Conservation (phyloP, 257 asterid genomes). For the Solanum clarkiae region DNA sequence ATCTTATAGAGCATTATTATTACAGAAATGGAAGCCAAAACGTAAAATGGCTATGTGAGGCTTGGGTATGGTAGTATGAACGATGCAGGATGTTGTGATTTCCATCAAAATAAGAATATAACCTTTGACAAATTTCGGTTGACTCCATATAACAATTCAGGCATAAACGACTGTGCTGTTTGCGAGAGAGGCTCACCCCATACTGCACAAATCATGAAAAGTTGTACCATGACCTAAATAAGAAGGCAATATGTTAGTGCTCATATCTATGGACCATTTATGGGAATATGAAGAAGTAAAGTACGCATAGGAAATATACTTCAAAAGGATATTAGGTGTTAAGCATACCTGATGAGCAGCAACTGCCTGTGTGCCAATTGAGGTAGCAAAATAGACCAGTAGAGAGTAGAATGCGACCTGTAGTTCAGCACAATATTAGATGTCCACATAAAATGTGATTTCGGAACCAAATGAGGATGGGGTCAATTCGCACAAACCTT, state of each 20-base stretch:
- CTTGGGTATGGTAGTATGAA: neutral
- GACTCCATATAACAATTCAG: slow-evolving; percentile 73
- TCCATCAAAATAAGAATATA: neutral
- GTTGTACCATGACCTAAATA: slow-evolving; percentile 82
- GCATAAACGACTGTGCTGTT: slow-evolving; percentile 93
- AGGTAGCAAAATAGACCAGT: slow-evolving; percentile 76
- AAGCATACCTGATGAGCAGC: slow-evolving; percentile 87
- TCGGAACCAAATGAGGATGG: neutral
- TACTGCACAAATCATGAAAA: slow-evolving; percentile 70
- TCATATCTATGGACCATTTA: neutral
- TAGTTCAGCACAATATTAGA: neutral
- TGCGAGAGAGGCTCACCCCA: slow-evolving; percentile 97
- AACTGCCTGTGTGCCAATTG: slow-evolving; percentile 62
- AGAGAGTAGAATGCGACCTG: slow-evolving; percentile 83
- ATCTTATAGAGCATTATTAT: neutral
- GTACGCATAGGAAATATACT: neutral
- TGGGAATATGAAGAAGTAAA: neutral
- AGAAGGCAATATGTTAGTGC: neutral
- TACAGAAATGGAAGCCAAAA: neutral
- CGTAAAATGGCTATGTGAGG: neutral
- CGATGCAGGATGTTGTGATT: neutral
- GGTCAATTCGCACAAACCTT: slow-evolving; percentile 38
- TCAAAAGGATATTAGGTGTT: neutral
- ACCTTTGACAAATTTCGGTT: slow-evolving; percentile 74
- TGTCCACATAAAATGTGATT: neutral